Evolutionary conservation across 345 rosid genomes (phyloP), one percentile per base, ranked within the genome.

Genomic region (Aegle marmelos): DNA sequence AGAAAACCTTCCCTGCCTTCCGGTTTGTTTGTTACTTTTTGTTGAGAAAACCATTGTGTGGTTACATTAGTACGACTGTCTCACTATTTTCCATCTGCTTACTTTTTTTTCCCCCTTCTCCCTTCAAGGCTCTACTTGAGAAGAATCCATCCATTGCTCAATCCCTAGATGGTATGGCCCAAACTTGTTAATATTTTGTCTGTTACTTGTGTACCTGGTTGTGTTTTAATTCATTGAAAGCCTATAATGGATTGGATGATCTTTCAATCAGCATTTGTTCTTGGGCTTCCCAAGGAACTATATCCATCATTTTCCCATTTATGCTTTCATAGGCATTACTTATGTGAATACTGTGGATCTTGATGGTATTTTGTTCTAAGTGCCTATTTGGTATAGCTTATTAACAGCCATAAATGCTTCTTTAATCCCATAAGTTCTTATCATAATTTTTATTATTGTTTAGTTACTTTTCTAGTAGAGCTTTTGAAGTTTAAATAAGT

Each of bases 61-160:
- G 70, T 69, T 65, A 41, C 25, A 30, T 36, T 33, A 62, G 22
- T 7, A 21, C 50, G 25, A 33, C 39, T 19, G 2, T 27, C 1
- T 31, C 71, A 56, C 14, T 21, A 6, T 76, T 16, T 68, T 82
- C 70, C 25, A 34, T 66, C 31, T 24, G 9, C 45, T 72, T 73
- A 30, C 13, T 27, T 68, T 34, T 53, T 58, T 5, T 76, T 77
- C n/a, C n/a, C n/a, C n/a, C 70, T 62, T 16, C 37, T 0, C 3
- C 0, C 1, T 4, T 70, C 60, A 81, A 95, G 98, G 99, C 95
- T 80, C 86, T 93, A 89, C 67, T 90, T 28, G 90, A 92, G 85
- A 92, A 91, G 76, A 95, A 95, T 84, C 93, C 93, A 48, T 84
- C 90, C 1, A 80, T 90, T 76, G 87, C 87, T 79, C 90, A 89